phyloP scores from a whole-genome alignment of 2,329 filamentous ascomycete species.

The Colletotrichum karsti region DNA sequence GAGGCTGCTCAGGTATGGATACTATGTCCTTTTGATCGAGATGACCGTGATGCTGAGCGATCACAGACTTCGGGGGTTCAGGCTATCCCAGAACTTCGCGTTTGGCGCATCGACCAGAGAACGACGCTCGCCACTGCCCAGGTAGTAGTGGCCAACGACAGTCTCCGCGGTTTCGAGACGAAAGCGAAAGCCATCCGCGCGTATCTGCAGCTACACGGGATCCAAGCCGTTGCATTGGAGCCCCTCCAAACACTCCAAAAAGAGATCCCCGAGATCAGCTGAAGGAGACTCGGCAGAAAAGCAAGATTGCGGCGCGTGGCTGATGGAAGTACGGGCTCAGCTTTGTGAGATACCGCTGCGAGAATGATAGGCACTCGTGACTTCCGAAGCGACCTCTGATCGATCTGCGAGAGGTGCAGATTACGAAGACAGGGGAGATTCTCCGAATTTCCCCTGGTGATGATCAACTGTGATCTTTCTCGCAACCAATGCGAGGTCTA shows the following conservation, averaged over 20 bases:
- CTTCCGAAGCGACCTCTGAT: too few species aligned
- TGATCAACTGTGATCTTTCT: not conserved
- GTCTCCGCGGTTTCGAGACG: constrained; percentile 65
- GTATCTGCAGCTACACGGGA: constrained; percentile 77
- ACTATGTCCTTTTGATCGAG: not conserved
- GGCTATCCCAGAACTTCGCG: constrained; percentile 76
- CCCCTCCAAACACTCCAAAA: constrained; percentile 57
- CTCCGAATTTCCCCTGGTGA: too few species aligned
- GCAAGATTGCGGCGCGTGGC: not conserved
- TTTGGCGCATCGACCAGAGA: constrained; percentile 77
- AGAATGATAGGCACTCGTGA: too few species aligned
- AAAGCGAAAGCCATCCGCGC: constrained; percentile 70
- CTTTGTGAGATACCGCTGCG: too few species aligned
- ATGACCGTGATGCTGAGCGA: not conserved
- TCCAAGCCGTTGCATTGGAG: constrained; percentile 77
- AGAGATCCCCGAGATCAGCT: too few species aligned
- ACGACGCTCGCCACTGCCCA: constrained; percentile 77
- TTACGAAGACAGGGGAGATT: too few species aligned
- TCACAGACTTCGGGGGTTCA: constrained; percentile 70
- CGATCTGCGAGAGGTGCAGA: too few species aligned
- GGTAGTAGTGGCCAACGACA: constrained; percentile 67
- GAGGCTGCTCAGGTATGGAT: constrained; percentile 69
- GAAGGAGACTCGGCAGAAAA: fast-evolving
- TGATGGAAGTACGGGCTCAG: too few species aligned
- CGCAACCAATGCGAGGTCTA: not conserved